Evolutionary conservation across 345 rosid species (phyloP).

Genomic region (Eucalyptus tenuipes): DNA sequence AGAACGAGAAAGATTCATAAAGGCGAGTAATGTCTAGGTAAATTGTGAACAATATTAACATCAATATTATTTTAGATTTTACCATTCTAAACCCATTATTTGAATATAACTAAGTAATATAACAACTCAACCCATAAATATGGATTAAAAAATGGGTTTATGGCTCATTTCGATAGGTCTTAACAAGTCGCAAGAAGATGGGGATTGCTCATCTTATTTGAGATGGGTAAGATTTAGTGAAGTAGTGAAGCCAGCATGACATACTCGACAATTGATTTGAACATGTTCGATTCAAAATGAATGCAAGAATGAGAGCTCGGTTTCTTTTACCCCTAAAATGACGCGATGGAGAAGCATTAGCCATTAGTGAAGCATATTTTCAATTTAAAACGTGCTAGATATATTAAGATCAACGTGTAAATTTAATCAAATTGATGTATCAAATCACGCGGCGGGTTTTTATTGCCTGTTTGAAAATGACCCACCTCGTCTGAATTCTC

Average conservation of each 20-base stretch:
- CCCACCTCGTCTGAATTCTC: background rate
- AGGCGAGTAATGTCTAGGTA: background rate
- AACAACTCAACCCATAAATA: background rate
- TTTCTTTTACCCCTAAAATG: background rate
- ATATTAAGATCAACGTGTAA: background rate
- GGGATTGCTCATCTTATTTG: background rate
- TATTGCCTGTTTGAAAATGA: background rate
- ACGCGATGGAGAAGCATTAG: background rate
- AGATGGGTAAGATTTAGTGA: background rate
- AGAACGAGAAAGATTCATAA: background rate
- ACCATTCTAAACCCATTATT: background rate
- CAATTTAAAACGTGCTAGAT: background rate
- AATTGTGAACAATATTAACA: background rate
- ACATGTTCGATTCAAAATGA: background rate
- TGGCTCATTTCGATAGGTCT: background rate
- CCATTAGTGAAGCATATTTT: background rate
- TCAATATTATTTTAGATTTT: background rate
- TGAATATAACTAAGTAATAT: background rate
- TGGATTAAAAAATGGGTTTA: background rate
- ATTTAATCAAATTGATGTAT: background rate
- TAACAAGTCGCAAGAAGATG: background rate
- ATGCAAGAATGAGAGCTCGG: background rate
- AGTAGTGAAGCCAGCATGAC: background rate
- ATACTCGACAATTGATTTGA: background rate
- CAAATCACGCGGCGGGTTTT: background rate